Conservation (phyloP, 768 basidiomycete genomes). For the Lactifluus echinatus region DNA sequence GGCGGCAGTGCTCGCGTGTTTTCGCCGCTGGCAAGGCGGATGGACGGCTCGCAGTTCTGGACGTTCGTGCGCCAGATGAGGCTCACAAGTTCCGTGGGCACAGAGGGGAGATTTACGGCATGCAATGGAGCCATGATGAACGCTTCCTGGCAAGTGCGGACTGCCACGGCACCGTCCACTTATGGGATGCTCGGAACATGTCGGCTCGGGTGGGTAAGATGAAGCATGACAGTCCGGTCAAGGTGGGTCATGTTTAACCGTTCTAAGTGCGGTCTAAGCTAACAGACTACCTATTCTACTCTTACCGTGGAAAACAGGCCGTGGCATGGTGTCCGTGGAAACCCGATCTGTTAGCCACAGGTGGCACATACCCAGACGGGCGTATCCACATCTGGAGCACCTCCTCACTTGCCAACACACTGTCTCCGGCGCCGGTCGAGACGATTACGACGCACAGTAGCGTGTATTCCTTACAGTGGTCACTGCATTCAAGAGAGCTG, state of each 20-base stretch:
- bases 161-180: conserved; percentile 32
- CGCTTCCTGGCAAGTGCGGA: conserved; percentile 35
- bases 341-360: conserved; percentile 54
- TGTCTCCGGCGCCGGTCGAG: conserved; percentile 38
- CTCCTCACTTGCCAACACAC: conserved; percentile 35
- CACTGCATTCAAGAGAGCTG: conserved; percentile 49
- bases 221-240: conserved; percentile 38
- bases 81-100: conserved; percentile 27
- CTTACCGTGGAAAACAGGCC: conserved; percentile 34
- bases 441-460: conserved; percentile 39
- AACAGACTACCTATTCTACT: not conserved
- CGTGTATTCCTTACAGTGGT: conserved; percentile 54
- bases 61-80: conserved; percentile 28
- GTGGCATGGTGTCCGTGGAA: conserved; percentile 74
- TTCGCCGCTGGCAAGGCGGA: conserved; percentile 34
- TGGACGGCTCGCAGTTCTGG: conserved; percentile 33
- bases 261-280: conserved; percentile 1
- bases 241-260: conserved; percentile 25
- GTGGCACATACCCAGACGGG: conserved; percentile 56
- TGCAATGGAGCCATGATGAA: conserved; percentile 36
- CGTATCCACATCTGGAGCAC: conserved; percentile 46
- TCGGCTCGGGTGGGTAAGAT: conserved; percentile 32
- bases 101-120: conserved; percentile 30
- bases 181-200: conserved; percentile 36
- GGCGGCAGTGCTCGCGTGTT: conserved; percentile 27